Evolutionary conservation across 2,329 filamentous ascomycete species (phyloP).

Genomic region (Biscogniauxia sp.): DNA sequence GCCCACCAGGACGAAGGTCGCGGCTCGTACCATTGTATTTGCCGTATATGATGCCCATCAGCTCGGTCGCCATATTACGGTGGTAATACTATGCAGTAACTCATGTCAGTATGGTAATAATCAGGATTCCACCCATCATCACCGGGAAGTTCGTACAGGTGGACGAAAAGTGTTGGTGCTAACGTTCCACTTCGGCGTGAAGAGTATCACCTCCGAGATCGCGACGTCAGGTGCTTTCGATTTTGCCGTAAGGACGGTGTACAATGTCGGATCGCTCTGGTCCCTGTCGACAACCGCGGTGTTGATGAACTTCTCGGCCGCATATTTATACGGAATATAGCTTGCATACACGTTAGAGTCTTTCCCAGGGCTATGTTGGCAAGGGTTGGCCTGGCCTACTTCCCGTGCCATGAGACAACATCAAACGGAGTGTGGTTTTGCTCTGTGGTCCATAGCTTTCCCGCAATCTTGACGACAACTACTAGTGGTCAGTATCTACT

Average conservation of each 20-base stretch:
- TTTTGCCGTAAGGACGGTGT: constrained; percentile 58
- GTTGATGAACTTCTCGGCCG: constrained; percentile 53
- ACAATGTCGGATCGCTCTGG: constrained; percentile 62
- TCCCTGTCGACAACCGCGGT: constrained; percentile 57
- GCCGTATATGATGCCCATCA: constrained; percentile 44
- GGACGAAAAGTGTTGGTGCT: constrained; percentile 55
- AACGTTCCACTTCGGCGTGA: constrained; percentile 62
- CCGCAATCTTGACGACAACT: constrained; percentile 58
- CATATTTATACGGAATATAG: constrained; percentile 45
- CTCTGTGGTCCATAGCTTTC: constrained; percentile 55
- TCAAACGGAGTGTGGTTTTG: constrained; percentile 64
- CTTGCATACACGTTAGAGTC: constrained; percentile 1
- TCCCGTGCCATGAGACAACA: constrained; percentile 65
- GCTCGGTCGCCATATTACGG: constrained; percentile 51
- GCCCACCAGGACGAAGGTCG: constrained; percentile 28
- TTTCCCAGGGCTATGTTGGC: neutral
- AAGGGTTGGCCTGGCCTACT: constrained; percentile 42
- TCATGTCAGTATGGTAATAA: neutral
- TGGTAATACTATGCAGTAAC: constrained; percentile 48
- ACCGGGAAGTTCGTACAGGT: constrained; percentile 31
- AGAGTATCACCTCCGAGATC: constrained; percentile 60
- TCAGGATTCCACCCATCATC: neutral
- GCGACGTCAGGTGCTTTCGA: constrained; percentile 52
- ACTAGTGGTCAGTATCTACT: neutral
- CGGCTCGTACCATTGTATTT: constrained; percentile 29